Percentiles rank a stretch among this genome's conserved stretches.
Conservation (phyloP, 2,329 filamentous ascomycete species). For the Alternaria angustiovoidea region DNA sequence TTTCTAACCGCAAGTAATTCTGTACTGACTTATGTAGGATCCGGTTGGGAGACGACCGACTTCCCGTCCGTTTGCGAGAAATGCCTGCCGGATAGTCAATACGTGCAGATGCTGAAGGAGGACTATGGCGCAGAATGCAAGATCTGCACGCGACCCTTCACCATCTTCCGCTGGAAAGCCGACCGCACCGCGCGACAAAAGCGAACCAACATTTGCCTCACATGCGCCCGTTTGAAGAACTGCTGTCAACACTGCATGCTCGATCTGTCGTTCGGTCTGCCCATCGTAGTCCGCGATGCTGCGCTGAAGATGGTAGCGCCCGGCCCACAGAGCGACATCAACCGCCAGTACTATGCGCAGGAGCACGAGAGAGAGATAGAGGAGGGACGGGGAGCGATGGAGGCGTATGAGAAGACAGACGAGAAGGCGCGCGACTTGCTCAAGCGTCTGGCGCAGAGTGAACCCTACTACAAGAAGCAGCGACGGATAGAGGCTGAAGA, state of each 20-base stretch:
- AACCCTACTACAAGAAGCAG: conserved; percentile 94
- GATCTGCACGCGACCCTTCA: conserved; percentile 91
- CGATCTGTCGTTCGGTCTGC: conserved; percentile 92
- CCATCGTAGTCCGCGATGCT: conserved; percentile 93
- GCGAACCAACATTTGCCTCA: conserved; percentile 93
- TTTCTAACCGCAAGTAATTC: background rate
- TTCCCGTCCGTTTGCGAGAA: conserved; percentile 90
- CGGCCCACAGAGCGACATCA: conserved; percentile 89
- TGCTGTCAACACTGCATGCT: conserved; percentile 99
- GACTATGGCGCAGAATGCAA: conserved; percentile 81
- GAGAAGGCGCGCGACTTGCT: conserved; percentile 93
- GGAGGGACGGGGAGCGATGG: conserved; percentile 79
- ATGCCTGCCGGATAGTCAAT: conserved; percentile 94
- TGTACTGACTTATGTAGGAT: background rate
- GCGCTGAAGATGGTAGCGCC: conserved; percentile 98
- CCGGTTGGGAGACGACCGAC: conserved; percentile 91
- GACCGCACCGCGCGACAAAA: conserved; percentile 92
- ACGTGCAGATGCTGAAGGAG: conserved; percentile 98
- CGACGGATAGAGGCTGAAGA: conserved; percentile 71
- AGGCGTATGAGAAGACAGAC: conserved; percentile 96
- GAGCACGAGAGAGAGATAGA: conserved; percentile 96
- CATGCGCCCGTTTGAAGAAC: conserved; percentile 96
- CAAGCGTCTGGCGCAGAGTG: conserved; percentile 83
- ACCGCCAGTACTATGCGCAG: conserved; percentile 96
- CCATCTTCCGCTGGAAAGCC: conserved; percentile 92